Base-by-base conservation (phyloP, 345 rosid species). In the Bruguiera parviflora region DNA sequence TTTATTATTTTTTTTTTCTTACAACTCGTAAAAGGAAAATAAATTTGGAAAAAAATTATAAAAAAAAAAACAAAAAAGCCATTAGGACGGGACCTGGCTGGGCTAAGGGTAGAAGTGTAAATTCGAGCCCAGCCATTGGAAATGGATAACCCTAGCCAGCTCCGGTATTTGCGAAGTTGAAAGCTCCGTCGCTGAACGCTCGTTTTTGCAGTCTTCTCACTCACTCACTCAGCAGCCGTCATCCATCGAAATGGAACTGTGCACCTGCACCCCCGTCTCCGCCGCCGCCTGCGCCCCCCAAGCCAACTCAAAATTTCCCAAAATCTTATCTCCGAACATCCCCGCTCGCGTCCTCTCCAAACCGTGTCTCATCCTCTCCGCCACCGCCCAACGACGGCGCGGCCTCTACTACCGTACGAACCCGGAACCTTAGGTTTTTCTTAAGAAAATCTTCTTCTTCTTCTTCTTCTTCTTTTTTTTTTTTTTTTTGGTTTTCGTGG, bases 181-280 rank as follows among this genome's bases (percentile, higher is more conserved):
- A 24, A 55, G 5, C 3, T 13, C 15, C 10, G 5, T 53, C 13
- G 15, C 27, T 24, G 25, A 3, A 9, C 22, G 58, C 28, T 9
- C 13, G 13, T 53, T 13, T 53, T 5, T 7, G 25, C 25, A 8
- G 28, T 22, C 29, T 18, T 2, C 59, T 8, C 49, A 11, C 0
- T 13, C 49, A 11, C 0, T 13, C 68, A 18, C 0, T 64, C 39
- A 27, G 18, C 7, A 4, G 31, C 24, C 5, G 7, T 21, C 22
- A 25, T 21, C 16, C 53, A 8, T 53, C n/a, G 22, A 58, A 61
- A 87, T 87, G 91, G 91, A 81, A 82, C 84, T 81, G 35, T 71
- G 81, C 52, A 67, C 74, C 9, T n/a, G 5, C 49, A 43, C 49
- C 49, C 0, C 43, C 13, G 0, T 10, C 37, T 1, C 43, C 43